These are phyloP conservation scores for Trichoderma lentiforme DNA, from an alignment of 2,329 filamentous ascomycete genomes.

Conservation along the genomic window DNA sequence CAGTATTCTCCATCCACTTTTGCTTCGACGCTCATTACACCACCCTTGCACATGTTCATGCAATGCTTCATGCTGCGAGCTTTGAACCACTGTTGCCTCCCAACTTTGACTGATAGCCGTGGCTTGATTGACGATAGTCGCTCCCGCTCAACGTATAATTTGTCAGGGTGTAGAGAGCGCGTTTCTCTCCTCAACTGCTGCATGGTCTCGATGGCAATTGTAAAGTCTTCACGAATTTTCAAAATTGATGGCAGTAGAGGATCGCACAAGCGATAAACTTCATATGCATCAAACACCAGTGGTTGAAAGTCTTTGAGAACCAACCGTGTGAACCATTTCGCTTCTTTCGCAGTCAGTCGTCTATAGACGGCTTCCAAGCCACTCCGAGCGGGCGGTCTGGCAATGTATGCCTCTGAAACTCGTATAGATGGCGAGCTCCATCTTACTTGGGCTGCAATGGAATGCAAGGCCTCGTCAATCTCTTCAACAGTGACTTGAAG, in stretches of 20 bases:
- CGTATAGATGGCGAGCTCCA: constrained; percentile 68
- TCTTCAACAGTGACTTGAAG: constrained; percentile 63
- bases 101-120: constrained; percentile 59
- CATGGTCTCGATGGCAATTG: constrained; percentile 55
- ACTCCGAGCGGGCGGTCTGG: constrained; percentile 34
- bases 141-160: constrained; percentile 19
- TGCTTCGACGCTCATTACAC: constrained; percentile 68
- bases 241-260: constrained; percentile 67
- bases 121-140: constrained; percentile 45
- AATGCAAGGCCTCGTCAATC: constrained; percentile 63
- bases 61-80: constrained; percentile 72
- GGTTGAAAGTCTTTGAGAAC: constrained; percentile 74
- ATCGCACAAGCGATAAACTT: constrained; percentile 61
- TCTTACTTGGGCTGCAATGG: constrained; percentile 62
- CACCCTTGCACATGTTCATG: constrained; percentile 57
- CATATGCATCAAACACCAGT: constrained; percentile 55
- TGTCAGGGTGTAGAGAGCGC: constrained; percentile 18
- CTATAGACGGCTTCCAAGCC: constrained; percentile 56
- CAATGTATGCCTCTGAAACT: constrained; percentile 27
- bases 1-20: constrained; percentile 91
- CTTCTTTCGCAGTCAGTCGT: constrained; percentile 62
- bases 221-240: constrained; percentile 66
- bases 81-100: constrained; percentile 62
- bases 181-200: constrained; percentile 30
- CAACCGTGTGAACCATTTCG: constrained; percentile 83